phyloP scores from a whole-genome alignment of 1,284 basidiomycete genomes.

The Coniferiporia sulphurascens region DNA sequence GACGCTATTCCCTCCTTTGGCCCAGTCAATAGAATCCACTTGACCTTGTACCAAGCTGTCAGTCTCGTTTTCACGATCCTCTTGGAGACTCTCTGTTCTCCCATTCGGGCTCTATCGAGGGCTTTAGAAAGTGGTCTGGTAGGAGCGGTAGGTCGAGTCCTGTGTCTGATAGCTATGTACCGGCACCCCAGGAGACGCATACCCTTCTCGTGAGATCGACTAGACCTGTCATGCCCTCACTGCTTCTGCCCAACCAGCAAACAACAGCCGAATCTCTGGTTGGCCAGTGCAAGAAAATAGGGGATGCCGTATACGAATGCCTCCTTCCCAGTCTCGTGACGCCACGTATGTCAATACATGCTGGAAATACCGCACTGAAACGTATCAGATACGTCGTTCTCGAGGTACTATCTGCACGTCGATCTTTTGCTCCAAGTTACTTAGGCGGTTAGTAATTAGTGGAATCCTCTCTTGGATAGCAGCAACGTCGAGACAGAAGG shows the following conservation, averaged over 20 bases:
- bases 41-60: constrained; percentile 36
- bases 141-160: constrained; percentile 50
- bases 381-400: constrained; percentile 77
- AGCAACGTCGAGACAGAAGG: constrained; percentile 81
- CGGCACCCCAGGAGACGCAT: constrained; percentile 33
- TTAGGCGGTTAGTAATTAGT: constrained; percentile 40
- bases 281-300: constrained; percentile 43
- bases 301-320: constrained; percentile 63
- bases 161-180: constrained; percentile 23
- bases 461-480: constrained; percentile 83
- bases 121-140: constrained; percentile 65
- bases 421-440: background rate
- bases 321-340: constrained; percentile 72
- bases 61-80: constrained; percentile 83
- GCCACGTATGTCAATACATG: constrained; percentile 58
- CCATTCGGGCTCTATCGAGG: constrained; percentile 63
- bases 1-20: too few species aligned
- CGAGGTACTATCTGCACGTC: constrained; percentile 45
- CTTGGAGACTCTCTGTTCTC: constrained; percentile 77
- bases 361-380: constrained; percentile 46
- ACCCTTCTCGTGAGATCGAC: constrained; percentile 67
- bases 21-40: background rate
- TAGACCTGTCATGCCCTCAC: constrained; percentile 50
- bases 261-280: constrained; percentile 20
- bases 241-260: constrained; percentile 31